Conservation (phyloP, 345 rosid species). For the Bruguiera gymnorhiza region DNA sequence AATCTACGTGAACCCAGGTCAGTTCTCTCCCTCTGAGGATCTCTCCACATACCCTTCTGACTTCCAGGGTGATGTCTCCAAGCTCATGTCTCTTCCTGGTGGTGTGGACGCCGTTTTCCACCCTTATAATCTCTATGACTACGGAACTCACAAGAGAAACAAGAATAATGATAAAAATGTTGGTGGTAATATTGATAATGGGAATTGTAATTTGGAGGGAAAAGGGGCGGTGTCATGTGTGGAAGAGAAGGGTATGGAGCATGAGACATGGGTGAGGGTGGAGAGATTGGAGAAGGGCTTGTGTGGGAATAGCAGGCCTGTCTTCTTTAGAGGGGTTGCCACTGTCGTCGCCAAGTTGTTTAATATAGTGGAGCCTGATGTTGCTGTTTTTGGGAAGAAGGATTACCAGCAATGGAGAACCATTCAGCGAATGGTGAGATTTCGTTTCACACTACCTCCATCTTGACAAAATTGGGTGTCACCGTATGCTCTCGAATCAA, state of each 20-base stretch:
- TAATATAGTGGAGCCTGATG: conserved; percentile 83
- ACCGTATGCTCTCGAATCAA: too few species aligned
- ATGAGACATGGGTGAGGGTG: conserved; percentile 90
- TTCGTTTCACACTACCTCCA: background rate
- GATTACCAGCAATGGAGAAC: conserved; percentile 87
- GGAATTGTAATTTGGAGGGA: conserved; percentile 14
- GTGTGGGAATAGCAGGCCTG: conserved; percentile 91
- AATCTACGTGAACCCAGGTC: conserved; percentile 93
- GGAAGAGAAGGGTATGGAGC: conserved; percentile 58
- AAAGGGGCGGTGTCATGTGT: conserved; percentile 48
- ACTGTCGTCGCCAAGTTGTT: conserved; percentile 80
- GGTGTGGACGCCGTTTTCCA: conserved; percentile 66
- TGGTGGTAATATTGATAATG: background rate
- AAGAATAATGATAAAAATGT: background rate
- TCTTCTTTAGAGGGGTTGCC: conserved; percentile 84
- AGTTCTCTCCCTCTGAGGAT: conserved; percentile 85
- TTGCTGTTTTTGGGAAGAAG: conserved; percentile 76
- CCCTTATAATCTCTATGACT: conserved; percentile 74
- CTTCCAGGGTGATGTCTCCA: conserved; percentile 64
- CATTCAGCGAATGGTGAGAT: conserved; percentile 61
- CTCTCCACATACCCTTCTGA: conserved; percentile 91
- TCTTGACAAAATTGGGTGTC: too few species aligned
- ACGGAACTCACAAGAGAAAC: conserved; percentile 10
- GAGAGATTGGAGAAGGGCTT: conserved; percentile 81
- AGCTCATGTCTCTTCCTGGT: conserved; percentile 52